These are phyloP conservation scores for Beta vulgaris DNA, from an alignment of 148 eudicot genomes.

Conservation along the genomic window DNA sequence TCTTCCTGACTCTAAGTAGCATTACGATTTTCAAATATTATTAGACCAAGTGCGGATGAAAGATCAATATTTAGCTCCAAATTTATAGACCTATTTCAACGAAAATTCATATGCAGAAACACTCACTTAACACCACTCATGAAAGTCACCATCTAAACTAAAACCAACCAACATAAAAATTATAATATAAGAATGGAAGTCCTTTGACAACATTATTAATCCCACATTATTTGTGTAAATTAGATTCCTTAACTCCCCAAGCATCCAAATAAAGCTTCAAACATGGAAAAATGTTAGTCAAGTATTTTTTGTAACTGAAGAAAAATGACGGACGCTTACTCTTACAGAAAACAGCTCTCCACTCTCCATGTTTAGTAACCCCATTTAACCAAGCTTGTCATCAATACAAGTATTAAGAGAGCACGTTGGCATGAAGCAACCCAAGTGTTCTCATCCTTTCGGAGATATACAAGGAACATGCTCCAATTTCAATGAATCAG, in stretches of 20 bases:
- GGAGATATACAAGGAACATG: too few species aligned
- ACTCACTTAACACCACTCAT: not conserved
- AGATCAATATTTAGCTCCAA: not conserved
- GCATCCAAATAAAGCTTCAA: not conserved
- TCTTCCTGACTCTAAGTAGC: constrained; percentile 65
- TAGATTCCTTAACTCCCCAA: not conserved
- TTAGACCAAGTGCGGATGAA: not conserved
- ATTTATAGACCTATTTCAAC: constrained; percentile 1
- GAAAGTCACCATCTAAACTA: not conserved
- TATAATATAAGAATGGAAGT: not conserved
- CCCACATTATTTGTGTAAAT: not conserved
- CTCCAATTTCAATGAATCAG: too few species aligned
- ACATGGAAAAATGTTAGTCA: not conserved
- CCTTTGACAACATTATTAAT: not conserved
- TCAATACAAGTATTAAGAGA: not conserved
- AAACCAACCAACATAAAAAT: not conserved
- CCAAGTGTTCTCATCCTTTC: not conserved
- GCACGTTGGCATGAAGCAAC: not conserved
- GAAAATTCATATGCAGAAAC: not conserved
- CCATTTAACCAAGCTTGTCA: not conserved
- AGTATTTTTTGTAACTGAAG: not conserved
- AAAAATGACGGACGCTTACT: too few species aligned
- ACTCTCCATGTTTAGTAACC: not conserved
- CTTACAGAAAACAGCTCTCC: not conserved
- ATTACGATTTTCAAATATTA: constrained; percentile 10